Percentiles rank a stretch among this genome's conserved stretches.
These are phyloP conservation scores for Trapa incisa DNA, from an alignment of 345 rosid species.

Conservation along the genomic window DNA sequence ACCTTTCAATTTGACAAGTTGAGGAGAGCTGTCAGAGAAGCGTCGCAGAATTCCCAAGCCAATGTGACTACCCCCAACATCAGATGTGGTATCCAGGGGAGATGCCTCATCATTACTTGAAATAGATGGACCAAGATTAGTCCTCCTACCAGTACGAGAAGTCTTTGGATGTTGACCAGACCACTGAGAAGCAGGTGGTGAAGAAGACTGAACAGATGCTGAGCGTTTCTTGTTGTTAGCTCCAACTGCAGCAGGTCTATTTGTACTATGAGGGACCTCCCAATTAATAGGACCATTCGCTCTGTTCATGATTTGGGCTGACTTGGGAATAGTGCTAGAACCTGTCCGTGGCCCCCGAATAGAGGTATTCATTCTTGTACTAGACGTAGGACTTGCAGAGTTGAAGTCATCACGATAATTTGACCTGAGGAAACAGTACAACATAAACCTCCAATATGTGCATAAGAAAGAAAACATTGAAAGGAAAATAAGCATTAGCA, in stretches of 20 bases:
- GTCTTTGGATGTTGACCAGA: constrained; percentile 73
- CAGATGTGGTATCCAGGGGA: constrained; percentile 48
- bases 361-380: constrained; percentile 46
- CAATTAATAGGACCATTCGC: constrained; percentile 56
- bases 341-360: constrained; percentile 69
- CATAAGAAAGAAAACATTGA: neutral
- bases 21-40: constrained; percentile 58
- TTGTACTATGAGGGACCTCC: constrained; percentile 75
- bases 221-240: constrained; percentile 62
- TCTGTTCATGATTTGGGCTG: constrained; percentile 54
- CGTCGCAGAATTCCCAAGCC: constrained; percentile 58
- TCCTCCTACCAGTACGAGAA: constrained; percentile 78
- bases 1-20: constrained; percentile 54
- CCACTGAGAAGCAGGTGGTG: constrained; percentile 81
- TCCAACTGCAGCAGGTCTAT: constrained; percentile 56
- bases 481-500: constrained; percentile 6
- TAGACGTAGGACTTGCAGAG: constrained; percentile 62
- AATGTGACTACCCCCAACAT: constrained; percentile 50
- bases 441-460: neutral
- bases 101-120: constrained; percentile 57
- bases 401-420: constrained; percentile 53
- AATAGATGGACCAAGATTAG: constrained; percentile 60
- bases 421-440: constrained; percentile 30
- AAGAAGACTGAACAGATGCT: constrained; percentile 51
- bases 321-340: constrained; percentile 48